These are phyloP conservation scores for Maudiozyma turicensis DNA, from an alignment of 805 yeast species.

Conservation along the genomic window DNA sequence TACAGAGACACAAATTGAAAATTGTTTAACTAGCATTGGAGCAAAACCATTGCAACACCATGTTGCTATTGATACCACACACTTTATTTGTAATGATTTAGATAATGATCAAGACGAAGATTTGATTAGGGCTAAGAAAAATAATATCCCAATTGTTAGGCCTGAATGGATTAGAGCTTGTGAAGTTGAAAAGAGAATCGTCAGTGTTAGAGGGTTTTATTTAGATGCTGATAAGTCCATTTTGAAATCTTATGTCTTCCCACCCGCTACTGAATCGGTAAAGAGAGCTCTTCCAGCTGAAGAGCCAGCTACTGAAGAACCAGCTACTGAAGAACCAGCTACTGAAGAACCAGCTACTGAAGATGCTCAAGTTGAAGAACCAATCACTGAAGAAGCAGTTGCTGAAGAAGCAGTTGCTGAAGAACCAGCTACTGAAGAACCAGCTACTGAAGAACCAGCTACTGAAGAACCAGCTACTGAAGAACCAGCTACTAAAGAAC, in stretches of 20 bases:
- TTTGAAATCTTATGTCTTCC: constrained; percentile 38
- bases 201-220: constrained; percentile 85
- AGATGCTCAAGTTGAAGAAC: constrained; percentile 7
- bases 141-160: constrained; percentile 85
- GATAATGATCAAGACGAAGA: constrained; percentile 34
- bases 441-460: constrained; percentile 5
- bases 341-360: constrained; percentile 1
- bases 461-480: constrained; percentile 2
- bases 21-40: constrained; percentile 59
- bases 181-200: constrained; percentile 76
- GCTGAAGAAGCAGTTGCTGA: constrained; percentile 4
- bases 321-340: not conserved
- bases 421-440: constrained; percentile 1
- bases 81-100: constrained; percentile 49
- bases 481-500: constrained; percentile 2
- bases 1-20: constrained; percentile 46
- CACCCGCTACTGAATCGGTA: constrained; percentile 4
- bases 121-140: constrained; percentile 67
- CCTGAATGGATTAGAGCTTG: constrained; percentile 98
- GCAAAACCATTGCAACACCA: constrained; percentile 67
- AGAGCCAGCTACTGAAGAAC: not conserved
- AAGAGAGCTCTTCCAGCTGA: not conserved
- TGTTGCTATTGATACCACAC: constrained; percentile 88
- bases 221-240: constrained; percentile 43
- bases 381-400: constrained; percentile 1